phyloP scores from a whole-genome alignment of 83 land plant species.

The Picea abies region DNA sequence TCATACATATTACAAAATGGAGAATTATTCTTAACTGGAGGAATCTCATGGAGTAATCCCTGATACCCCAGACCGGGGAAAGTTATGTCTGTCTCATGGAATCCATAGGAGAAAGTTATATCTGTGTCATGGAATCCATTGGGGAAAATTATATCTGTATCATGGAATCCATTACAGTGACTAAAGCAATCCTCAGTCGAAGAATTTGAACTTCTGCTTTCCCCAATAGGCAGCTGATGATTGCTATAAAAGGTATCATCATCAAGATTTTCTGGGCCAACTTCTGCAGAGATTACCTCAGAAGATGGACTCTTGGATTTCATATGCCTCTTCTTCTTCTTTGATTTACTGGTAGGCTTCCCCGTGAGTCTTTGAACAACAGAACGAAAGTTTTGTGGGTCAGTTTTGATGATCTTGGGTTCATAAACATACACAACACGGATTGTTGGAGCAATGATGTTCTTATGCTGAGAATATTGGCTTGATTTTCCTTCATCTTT shows the following conservation, averaged over 20 bases:
- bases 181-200: too few relatives aligned
- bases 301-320: background rate
- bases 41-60: background rate
- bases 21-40: background rate
- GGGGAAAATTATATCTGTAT: too few relatives aligned
- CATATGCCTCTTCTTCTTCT: background rate
- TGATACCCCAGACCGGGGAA: background rate
- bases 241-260: background rate
- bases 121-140: too few relatives aligned
- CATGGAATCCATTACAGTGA: too few relatives aligned
- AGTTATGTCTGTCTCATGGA: background rate
- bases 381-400: constrained; percentile 1
- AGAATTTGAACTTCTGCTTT: too few relatives aligned
- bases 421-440: background rate
- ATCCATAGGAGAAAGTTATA: background rate
- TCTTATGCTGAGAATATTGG: too few relatives aligned
- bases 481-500: too few relatives aligned
- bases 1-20: constrained; percentile 7
- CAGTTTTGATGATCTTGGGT: constrained; percentile 1
- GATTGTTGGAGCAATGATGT: too few relatives aligned
- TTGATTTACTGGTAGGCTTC: background rate
- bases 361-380: background rate
- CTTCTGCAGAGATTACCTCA: too few relatives aligned
- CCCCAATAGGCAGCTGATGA: too few relatives aligned
- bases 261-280: background rate